Evolutionary conservation across 2,329 filamentous ascomycete genomes (phyloP), one percentile per base, ranked within the genome.

Genomic region (Fusarium continuum): DNA sequence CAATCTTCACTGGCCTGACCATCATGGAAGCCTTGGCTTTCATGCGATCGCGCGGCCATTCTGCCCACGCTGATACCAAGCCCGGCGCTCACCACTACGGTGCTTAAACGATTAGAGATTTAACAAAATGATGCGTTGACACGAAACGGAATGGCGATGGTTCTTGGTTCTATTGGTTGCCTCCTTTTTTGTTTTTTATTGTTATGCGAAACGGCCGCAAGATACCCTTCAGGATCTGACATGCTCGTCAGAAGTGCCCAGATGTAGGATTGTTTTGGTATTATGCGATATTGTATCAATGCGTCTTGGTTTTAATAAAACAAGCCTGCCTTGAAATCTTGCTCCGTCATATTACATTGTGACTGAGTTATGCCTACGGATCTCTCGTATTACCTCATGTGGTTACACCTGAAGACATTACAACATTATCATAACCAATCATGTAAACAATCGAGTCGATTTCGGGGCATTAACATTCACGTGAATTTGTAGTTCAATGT

Each of bases 1-100:
- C 75, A 39, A 74, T 83, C 53, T 84, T 85, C 68, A 77, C 76
- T 7, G 79, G 76, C 41, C 74, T 85, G 7, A 74, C 80, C 26
- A 76, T 79, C 31, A 70, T 85, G 49, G 83, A 85, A 58, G 76
- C 74, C 4, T 65, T 85, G 32, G 76, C 78, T 51, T 75, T 76
- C 28, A 72, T 81, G 67, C 76, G 79, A 36, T 77, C 76, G 44
- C 78, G 80, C 38, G 76, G 73, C 19, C 68, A 69, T 48, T 66
- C 72, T 17, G 70, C 73, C 19, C 72, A 70, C 6, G 71, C 69
- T 13, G 75, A 74, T 14, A 70, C 61, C 54, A 71, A 72, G 67
- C 59, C 70, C 13, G 59, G 56, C 2, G 28, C 17, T 39, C 57
- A 64, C 19, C 52, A 28, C 48, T 58, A 61, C 16, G 53, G 61